A percentile compares a stretch with the other conserved stretches of the same genome.
Conservation (phyloP, 441 rosid species). For the Pelargonium fulgidum region DNA sequence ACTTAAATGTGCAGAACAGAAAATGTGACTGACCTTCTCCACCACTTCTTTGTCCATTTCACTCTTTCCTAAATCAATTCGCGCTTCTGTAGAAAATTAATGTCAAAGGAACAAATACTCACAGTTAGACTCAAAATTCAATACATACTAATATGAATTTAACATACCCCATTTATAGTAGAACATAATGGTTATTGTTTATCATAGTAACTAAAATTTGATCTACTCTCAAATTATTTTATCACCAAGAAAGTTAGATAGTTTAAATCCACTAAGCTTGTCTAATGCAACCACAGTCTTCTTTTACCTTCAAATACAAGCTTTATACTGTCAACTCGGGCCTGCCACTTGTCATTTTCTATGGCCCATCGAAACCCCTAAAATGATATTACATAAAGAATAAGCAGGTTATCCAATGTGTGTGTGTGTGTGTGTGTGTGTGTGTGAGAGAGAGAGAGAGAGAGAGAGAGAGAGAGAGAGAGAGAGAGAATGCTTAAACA, state of each 20-base stretch:
- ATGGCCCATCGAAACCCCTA: constrained; percentile 93
- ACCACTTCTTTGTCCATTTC: constrained; percentile 72
- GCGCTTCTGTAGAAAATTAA: constrained; percentile 50
- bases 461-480: no score
- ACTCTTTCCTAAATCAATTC: constrained; percentile 52
- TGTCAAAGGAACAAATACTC: constrained; percentile 19
- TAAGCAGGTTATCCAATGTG: constrained; percentile 10
- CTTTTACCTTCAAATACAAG: constrained; percentile 75
- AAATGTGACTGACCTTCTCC: constrained; percentile 52
- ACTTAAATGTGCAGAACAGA: constrained; percentile 6
- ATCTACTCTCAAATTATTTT: no score
- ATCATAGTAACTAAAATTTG: neutral
- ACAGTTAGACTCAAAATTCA: neutral
- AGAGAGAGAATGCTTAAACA: no score
- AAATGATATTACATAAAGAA: constrained; percentile 14
- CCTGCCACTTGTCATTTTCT: constrained; percentile 77
- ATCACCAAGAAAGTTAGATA: no score
- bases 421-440: no score
- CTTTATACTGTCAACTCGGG: constrained; percentile 67
- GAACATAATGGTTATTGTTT: neutral
- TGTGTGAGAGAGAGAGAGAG: no score
- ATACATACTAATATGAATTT: neutral
- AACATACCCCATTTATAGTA: neutral
- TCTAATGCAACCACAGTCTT: neutral
- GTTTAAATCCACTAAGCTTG: neutral